Conservation (phyloP, 2,329 filamentous ascomycete species). For the Aspergillus sp. region DNA sequence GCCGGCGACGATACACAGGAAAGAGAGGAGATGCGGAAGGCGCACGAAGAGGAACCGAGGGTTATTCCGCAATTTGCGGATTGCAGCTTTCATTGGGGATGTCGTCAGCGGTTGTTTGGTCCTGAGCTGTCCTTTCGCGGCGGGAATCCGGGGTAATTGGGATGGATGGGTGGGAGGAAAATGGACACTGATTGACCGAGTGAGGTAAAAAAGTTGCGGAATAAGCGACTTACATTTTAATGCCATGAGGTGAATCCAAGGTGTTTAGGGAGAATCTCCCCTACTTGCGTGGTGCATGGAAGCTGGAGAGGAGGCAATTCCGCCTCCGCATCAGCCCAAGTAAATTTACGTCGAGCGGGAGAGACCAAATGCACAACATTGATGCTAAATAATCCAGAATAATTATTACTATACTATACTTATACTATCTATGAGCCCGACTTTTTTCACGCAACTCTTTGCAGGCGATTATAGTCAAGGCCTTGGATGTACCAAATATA, state of each 20-base stretch:
- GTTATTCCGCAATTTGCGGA: constrained; percentile 67
- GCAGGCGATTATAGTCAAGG: constrained; percentile 11
- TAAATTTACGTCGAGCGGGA: constrained; percentile 32
- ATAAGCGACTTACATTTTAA: constrained; percentile 38
- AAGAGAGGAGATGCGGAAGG: constrained; percentile 82
- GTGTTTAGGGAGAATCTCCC: constrained; percentile 26
- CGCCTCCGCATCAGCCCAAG: not conserved
- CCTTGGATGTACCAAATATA: constrained; percentile 27
- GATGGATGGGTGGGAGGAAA: constrained; percentile 2
- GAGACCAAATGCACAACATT: constrained; percentile 32
- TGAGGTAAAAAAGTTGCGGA: not conserved
- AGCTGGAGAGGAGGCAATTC: not conserved
- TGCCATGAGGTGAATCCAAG: constrained; percentile 31
- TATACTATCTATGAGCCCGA: not conserved
- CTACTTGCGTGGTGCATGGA: constrained; percentile 17
- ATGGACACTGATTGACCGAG: constrained; percentile 3
- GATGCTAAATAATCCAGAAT: constrained; percentile 7
- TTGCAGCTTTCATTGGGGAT: constrained; percentile 31
- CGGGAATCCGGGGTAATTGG: constrained; percentile 15
- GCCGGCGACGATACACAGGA: constrained; percentile 79
- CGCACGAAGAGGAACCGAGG: constrained; percentile 70
- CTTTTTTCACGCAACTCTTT: constrained; percentile 2
- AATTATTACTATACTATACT: constrained; percentile 9
- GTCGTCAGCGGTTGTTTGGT: constrained; percentile 17
- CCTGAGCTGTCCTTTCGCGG: constrained; percentile 12